Conservation (phyloP, 345 rosid species). For the Hypericum perforatum region DNA sequence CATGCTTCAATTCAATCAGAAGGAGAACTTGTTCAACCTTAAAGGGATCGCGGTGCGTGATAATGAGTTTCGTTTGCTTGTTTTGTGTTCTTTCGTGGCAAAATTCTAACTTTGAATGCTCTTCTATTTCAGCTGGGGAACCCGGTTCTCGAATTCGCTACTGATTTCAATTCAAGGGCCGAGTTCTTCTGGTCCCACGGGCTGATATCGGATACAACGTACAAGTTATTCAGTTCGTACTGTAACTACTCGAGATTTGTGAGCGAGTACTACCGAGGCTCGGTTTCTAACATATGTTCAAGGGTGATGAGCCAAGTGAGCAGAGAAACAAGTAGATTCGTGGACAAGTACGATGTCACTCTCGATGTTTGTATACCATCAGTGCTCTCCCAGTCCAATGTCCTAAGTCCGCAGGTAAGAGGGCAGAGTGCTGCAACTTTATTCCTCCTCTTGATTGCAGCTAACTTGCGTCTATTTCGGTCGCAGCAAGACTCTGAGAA, state of each 20-base stretch:
- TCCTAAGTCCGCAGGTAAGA: slow-evolving; percentile 57
- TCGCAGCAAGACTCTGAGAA: slow-evolving; percentile 65
- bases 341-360: slow-evolving; percentile 90
- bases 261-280: slow-evolving; percentile 72
- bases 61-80: not conserved
- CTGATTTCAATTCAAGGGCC: slow-evolving; percentile 87
- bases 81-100: not conserved
- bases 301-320: slow-evolving; percentile 77
- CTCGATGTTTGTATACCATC: slow-evolving; percentile 91
- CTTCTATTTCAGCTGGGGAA: slow-evolving; percentile 62
- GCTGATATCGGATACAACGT: slow-evolving; percentile 78
- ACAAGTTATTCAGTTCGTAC: slow-evolving; percentile 67
- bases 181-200: slow-evolving; percentile 99
- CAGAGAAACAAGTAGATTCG: slow-evolving; percentile 77
- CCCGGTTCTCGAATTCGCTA: slow-evolving; percentile 79
- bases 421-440: not conserved
- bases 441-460: not conserved
- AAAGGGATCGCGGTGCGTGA: slow-evolving; percentile 87
- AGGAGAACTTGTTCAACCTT: slow-evolving; percentile 64
- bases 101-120: not conserved
- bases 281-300: slow-evolving; percentile 65
- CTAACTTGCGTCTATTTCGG: slow-evolving; percentile 4
- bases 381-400: slow-evolving; percentile 39
- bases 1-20: slow-evolving; percentile 68
- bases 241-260: slow-evolving; percentile 91